A percentile compares a stretch with the other conserved stretches of the same genome.
phyloP scores from a whole-genome alignment of 129 eudicot genomes.

The Lactuca sativa region DNA sequence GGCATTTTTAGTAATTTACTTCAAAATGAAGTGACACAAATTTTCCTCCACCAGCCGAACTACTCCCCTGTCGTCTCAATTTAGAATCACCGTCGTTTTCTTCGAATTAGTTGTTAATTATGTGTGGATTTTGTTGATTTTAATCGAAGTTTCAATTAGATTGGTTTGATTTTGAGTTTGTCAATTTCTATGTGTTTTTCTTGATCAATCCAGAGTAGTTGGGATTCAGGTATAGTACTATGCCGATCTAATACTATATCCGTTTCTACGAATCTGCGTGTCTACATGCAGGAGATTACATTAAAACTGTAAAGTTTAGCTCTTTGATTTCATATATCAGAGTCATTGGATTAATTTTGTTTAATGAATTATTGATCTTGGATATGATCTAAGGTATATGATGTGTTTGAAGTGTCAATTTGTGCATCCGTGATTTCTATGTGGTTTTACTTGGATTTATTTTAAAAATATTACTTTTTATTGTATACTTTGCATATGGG shows the following conservation, averaged over 20 bases:
- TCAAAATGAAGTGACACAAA: too few relatives aligned
- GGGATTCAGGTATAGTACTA: conserved; percentile 25
- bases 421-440: not conserved
- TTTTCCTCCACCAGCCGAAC: too few relatives aligned
- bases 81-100: too few relatives aligned
- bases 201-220: conserved; percentile 34
- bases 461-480: conserved; percentile 1
- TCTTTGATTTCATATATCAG: conserved; percentile 27
- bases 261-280: conserved; percentile 15
- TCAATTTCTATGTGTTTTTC: conserved; percentile 14
- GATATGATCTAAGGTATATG: conserved; percentile 2
- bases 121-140: conserved; percentile 20
- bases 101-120: conserved; percentile 1
- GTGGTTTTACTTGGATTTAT: conserved; percentile 2
- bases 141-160: conserved; percentile 11
- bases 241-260: conserved; percentile 34
- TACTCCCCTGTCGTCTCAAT: too few relatives aligned
- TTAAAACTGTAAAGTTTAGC: not conserved
- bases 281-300: conserved; percentile 18
- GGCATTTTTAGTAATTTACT: too few relatives aligned
- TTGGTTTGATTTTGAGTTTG: conserved; percentile 19
- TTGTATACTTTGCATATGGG: conserved; percentile 13
- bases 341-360: conserved; percentile 24
- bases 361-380: conserved; percentile 20
- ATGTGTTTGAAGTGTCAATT: conserved; percentile 18